Base-by-base conservation (phyloP, 2,329 filamentous ascomycete genomes). In the Aureobasidium vineae region DNA sequence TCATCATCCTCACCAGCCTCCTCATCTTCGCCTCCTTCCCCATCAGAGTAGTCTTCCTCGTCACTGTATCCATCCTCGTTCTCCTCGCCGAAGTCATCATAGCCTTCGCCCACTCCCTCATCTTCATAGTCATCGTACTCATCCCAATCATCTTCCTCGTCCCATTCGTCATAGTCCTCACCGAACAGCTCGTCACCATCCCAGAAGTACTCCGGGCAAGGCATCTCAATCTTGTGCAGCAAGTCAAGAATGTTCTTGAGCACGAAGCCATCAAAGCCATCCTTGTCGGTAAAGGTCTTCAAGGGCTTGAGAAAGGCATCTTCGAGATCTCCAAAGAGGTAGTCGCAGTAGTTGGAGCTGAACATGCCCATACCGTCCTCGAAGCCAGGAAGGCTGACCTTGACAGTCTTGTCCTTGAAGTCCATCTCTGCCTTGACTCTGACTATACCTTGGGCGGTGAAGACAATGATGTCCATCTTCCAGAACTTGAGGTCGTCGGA, bases 151-250 rank as follows among this genome's bases (percentile, higher is more conserved):
- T 40, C 53, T 6, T 26, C 26, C 10, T 41, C 53, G 26, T 41
- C 33, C 21, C 53, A 41, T 11, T 56, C 36, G 6, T 56, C 33
- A 11, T 54, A 15, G 8, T 56, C 53, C 2, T 26, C 21, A 28
- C 53, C 53, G 8, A 56, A 56, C 21, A 60, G n/a, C 16, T 45
- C 40, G 5, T 60, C 56, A 7, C 11, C 5, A 7, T 45, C 33
- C 40, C 56, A 60, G 26, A 45, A 60, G 28, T 45, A 16, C 40
- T 57, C 47, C 7, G 56, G 56, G 16, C 56, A 60, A 47, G 56
- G 56, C 26, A 60, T 33, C 15, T 60, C 56, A 6, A 60, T 23
- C 21, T 36, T 45, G 19, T 23, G 31, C 56, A 47, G 41, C 23
- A 60, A 60, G 16, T 28, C 38, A 28, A 23, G 3, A 11, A 60